These are phyloP conservation scores for Cryomyces minteri DNA, from an alignment of 495 filamentous ascomycete species.

Conservation along the genomic window DNA sequence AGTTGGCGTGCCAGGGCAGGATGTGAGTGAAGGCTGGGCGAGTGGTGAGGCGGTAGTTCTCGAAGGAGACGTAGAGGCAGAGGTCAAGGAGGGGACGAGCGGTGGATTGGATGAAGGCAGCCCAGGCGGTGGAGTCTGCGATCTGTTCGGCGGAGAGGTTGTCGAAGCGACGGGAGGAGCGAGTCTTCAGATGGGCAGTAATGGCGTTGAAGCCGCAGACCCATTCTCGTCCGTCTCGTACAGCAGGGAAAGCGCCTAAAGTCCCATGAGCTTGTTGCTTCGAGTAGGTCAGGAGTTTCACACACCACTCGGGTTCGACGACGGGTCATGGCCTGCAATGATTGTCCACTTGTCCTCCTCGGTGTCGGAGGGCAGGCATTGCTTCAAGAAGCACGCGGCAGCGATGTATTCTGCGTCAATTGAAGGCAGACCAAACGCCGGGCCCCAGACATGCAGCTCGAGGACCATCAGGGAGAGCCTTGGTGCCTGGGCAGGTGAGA, in stretches of 20 bases:
- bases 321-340: slow-evolving; percentile 55
- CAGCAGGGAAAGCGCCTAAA: slow-evolving; percentile 55
- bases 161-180: neutral
- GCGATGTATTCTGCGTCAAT: slow-evolving; percentile 71
- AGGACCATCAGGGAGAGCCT: no score
- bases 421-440: slow-evolving; percentile 71
- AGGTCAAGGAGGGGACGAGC: slow-evolving; percentile 18
- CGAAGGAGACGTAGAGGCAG: slow-evolving; percentile 63
- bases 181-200: slow-evolving; percentile 39
- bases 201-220: slow-evolving; percentile 58
- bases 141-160: neutral
- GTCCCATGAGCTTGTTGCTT: slow-evolving; percentile 2
- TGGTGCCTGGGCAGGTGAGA: no score
- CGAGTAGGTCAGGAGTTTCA: neutral
- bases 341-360: slow-evolving; percentile 44
- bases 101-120: slow-evolving; percentile 11
- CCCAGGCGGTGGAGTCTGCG: slow-evolving; percentile 3
- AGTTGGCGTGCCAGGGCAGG: slow-evolving; percentile 68
- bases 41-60: slow-evolving; percentile 59
- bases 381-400: slow-evolving; percentile 43
- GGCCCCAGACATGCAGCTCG: slow-evolving; percentile 82
- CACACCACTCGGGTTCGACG: slow-evolving; percentile 59
- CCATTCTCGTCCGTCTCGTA: slow-evolving; percentile 45
- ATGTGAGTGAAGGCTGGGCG: slow-evolving; percentile 58
- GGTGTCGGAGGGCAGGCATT: slow-evolving; percentile 26